Conservation (phyloP, 495 filamentous ascomycete genomes). For the Acidiella bohemica region DNA sequence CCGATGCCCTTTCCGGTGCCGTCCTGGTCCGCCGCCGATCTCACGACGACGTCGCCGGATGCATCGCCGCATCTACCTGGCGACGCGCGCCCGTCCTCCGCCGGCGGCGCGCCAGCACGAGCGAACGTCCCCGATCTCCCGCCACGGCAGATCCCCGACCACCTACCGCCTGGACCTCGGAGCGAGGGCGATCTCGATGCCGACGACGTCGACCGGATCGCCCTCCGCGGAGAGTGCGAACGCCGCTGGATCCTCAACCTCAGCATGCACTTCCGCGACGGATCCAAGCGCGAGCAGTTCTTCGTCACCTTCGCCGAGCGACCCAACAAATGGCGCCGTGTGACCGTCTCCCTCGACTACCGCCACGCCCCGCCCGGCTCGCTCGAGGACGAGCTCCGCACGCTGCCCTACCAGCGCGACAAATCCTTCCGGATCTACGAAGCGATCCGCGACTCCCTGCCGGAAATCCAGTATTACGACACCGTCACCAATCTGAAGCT, state of each 20-base stretch:
- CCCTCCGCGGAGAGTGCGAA: conserved; percentile 68
- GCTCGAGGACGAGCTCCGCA: conserved; percentile 68
- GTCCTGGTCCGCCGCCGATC: conserved; percentile 24
- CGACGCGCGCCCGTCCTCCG: not conserved
- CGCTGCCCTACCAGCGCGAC: conserved; percentile 72
- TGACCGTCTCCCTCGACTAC: conserved; percentile 92
- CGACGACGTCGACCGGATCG: conserved; percentile 18
- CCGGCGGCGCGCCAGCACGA: not conserved
- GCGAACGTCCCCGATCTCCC: conserved; percentile 2
- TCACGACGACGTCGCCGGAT: conserved; percentile 11
- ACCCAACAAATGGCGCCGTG: conserved; percentile 64
- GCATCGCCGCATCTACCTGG: not conserved
- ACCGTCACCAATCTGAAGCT: conserved; percentile 95
- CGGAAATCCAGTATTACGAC: conserved; percentile 86
- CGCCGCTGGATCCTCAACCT: conserved; percentile 89
- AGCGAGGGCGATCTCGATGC: conserved; percentile 36
- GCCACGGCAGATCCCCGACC: conserved; percentile 6
- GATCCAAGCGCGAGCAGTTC: conserved; percentile 91
- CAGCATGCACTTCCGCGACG: conserved; percentile 96
- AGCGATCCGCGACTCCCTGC: conserved; percentile 80
- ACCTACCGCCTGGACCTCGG: conserved; percentile 25
- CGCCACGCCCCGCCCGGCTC: conserved; percentile 67
- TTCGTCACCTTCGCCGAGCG: conserved; percentile 88
- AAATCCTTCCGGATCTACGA: conserved; percentile 94
- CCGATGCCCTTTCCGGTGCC: conserved; percentile 27